A percentile compares a stretch with the other conserved stretches of the same genome.
Conservation (phyloP, 306 rosid species). For the Macrotyloma uniflorum region DNA sequence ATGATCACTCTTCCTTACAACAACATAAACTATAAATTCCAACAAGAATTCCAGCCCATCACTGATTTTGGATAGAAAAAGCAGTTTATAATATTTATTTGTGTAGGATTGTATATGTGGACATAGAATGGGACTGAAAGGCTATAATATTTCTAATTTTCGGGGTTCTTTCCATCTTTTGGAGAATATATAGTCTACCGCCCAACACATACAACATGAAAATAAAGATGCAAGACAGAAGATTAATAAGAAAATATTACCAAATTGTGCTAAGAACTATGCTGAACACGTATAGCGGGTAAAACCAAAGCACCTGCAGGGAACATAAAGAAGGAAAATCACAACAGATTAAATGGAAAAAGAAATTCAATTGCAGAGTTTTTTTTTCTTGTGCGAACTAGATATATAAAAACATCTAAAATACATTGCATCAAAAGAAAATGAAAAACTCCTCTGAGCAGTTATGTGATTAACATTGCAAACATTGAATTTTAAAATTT, state of each 20-base stretch:
- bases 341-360: conserved; percentile 19
- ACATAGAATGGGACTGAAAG: background rate
- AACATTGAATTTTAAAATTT: conserved; percentile 17
- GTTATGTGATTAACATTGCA: background rate
- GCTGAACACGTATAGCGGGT: conserved; percentile 86
- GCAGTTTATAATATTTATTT: background rate
- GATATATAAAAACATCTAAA: conserved; percentile 24
- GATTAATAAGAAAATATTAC: conserved; percentile 49
- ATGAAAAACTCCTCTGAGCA: background rate
- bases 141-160: conserved; percentile 10
- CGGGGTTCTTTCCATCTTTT: background rate
- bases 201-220: background rate
- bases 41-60: background rate
- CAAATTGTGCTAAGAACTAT: conserved; percentile 77
- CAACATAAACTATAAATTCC: background rate
- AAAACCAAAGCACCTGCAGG: conserved; percentile 85
- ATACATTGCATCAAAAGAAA: conserved; percentile 22
- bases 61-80: background rate
- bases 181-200: conserved; percentile 3
- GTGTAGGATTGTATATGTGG: conserved; percentile 1
- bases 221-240: conserved; percentile 18
- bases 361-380: conserved; percentile 4
- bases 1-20: background rate
- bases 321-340: conserved; percentile 23
- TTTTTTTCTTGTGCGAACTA: background rate